Conservation (phyloP, 2,329 filamentous ascomycete species). For the Aspergillus transmontanensis region DNA sequence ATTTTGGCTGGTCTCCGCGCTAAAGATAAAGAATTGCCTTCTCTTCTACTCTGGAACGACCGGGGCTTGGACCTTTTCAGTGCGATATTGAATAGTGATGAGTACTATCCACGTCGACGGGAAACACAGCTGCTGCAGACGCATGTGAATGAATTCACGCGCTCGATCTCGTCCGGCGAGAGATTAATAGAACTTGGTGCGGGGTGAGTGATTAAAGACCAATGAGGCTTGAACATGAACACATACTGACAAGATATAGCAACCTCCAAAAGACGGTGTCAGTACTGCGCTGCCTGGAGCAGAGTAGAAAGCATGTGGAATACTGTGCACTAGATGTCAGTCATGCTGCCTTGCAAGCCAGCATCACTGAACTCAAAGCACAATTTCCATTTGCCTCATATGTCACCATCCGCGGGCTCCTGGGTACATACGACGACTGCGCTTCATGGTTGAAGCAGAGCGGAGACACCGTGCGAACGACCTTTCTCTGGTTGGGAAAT, state of each 20-base stretch:
- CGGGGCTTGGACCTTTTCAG: background rate
- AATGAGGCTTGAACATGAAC: background rate
- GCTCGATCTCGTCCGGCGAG: too few relatives aligned
- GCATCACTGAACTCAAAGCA: background rate
- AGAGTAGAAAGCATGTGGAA: too few relatives aligned
- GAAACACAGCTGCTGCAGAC: background rate
- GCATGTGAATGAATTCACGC: background rate
- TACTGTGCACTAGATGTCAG: slow-evolving; percentile 7
- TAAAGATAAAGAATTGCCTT: background rate
- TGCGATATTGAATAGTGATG: background rate
- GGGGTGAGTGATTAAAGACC: background rate
- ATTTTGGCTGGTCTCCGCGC: background rate
- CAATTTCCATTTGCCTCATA: background rate
- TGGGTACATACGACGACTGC: slow-evolving; percentile 8
- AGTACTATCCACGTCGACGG: background rate
- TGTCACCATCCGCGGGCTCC: background rate
- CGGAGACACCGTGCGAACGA: background rate
- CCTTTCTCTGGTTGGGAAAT: slow-evolving; percentile 6
- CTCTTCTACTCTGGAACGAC: slow-evolving; percentile 2
- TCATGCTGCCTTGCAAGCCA: background rate
- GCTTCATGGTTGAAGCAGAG: background rate
- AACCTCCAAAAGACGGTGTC: too few relatives aligned
- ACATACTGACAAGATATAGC: too few relatives aligned
- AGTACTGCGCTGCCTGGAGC: too few relatives aligned
- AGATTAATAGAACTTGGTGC: too few relatives aligned